Evolutionary conservation across 257 asterid species (phyloP).

Genomic region (Nicotiana attenuata): DNA sequence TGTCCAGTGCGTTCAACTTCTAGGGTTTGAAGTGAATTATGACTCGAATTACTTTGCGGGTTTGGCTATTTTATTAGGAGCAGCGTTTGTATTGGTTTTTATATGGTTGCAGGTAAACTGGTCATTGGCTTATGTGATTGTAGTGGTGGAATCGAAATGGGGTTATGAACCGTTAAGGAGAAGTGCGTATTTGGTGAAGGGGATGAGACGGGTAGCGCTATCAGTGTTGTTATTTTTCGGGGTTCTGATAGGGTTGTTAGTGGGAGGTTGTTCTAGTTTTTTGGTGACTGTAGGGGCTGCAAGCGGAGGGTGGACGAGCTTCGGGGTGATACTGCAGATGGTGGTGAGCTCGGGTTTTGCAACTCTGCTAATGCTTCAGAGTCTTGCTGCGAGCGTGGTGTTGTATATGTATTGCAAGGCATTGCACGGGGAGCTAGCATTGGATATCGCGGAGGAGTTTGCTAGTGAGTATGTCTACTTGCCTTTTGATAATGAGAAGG

Average conservation of each 20-base stretch:
- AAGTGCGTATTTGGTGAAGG: conserved; percentile 51
- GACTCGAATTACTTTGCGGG: conserved; percentile 14
- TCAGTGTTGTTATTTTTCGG: conserved; percentile 23
- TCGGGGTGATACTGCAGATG: conserved; percentile 42
- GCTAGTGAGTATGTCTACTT: conserved; percentile 64
- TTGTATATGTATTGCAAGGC: conserved; percentile 65
- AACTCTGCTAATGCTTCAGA: conserved; percentile 35
- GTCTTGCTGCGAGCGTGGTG: conserved; percentile 30
- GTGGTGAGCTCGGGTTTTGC: conserved; percentile 31
- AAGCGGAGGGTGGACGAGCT: conserved; percentile 33
- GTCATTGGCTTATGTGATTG: conserved; percentile 40
- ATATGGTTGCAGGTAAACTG: conserved; percentile 40
- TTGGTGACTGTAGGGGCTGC: conserved; percentile 22
- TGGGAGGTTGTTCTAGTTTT: conserved; percentile 23
- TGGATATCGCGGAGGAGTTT: conserved; percentile 84
- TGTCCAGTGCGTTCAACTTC: conserved; percentile 7
- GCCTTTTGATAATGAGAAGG: conserved; percentile 78
- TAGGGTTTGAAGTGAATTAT: conserved; percentile 37
- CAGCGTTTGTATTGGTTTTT: conserved; percentile 8
- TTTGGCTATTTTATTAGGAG: not conserved
- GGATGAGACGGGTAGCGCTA: conserved; percentile 39
- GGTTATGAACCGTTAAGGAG: conserved; percentile 52
- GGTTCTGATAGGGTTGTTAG: conserved; percentile 13
- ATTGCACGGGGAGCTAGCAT: conserved; percentile 65
- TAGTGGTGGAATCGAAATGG: conserved; percentile 59